Evolutionary conservation across 352 stramenopile species (phyloP), one percentile per base, ranked within the genome.

Genomic region (Globisporangium rhizosaccharum): DNA sequence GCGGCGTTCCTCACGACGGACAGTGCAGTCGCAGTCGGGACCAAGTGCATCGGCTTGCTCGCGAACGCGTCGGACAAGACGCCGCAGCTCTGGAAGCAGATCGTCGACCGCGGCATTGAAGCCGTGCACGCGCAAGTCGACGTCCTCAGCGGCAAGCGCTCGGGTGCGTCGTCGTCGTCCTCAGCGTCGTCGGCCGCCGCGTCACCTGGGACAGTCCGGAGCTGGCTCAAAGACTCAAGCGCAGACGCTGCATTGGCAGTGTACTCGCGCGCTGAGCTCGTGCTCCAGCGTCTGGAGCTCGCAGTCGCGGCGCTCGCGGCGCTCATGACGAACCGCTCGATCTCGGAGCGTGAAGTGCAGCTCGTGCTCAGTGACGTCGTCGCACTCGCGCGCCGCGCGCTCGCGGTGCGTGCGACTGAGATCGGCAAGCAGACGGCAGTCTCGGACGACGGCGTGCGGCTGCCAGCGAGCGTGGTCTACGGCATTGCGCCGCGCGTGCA

Each of bases 401-500:
- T 94, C 53, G 71, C 65, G 3, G 66, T 91, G 37, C 79, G 76
- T 20, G 85, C 78, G 9, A 71, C 87, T 23, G 80, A 92, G 42
- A 74, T 92, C 48, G 85, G 85, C 49, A 91, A 91, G 70, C 82
- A 92, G 56, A 90, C 77, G 11, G 82, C 79, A 18, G 71, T 92
- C 25, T 94, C 85, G 6, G 79, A 90, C 23, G 82, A 94, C 65
- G 85, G 85, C 33, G 68, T 81, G n/a, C 75, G 79, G 0, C 64
- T 94, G 3, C 85, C 85, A 0, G 53, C 77, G 18, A 91, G 82
- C 47, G 76, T 92, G 18, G 75, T 92, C 42, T 92, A 86, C 53
- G 82, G 79, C 37, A 66, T 85, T 12, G 61, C 92, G 3, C 80
- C 81, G 17, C 70, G 70, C 46, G 67, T 92, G 25, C 76, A 92